phyloP scores from a whole-genome alignment of 495 filamentous ascomycete genomes.

The Penicillium desertorum region DNA sequence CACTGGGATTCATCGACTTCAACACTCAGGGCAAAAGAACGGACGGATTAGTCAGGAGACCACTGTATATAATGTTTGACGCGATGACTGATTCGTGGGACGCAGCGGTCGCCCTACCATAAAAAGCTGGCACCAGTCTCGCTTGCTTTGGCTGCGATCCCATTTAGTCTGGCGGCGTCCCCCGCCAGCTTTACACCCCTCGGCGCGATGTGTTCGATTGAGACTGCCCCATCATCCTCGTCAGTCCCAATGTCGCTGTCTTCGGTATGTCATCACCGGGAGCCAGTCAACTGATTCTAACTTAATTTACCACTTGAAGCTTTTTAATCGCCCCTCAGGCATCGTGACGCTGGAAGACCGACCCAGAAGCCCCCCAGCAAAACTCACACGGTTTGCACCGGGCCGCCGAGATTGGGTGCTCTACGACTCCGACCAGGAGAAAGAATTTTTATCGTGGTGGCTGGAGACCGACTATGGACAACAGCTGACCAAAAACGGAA shows the following conservation, averaged over 20 bases:
- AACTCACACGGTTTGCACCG: conserved; percentile 2
- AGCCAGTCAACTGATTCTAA: conserved; percentile 1
- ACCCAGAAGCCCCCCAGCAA: not conserved
- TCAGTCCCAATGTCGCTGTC: conserved; percentile 1
- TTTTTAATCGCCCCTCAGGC: too few relatives aligned
- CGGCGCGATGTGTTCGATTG: conserved; percentile 3
- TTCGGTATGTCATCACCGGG: conserved; percentile 1
- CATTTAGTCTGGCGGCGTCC: not conserved
- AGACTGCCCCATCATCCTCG: not conserved
- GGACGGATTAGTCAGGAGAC: not conserved
- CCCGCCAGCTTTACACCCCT: not conserved
- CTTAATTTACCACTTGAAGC: not conserved
- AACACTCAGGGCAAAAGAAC: not conserved
- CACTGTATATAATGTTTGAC: not conserved
- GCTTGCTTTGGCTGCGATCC: not conserved
- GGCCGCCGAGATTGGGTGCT: conserved; percentile 5
- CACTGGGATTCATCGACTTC: not conserved
- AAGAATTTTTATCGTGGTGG: not conserved
- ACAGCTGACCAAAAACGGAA: not conserved
- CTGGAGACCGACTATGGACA: not conserved
- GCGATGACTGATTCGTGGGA: conserved; percentile 2
- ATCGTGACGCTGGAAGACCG: too few relatives aligned
- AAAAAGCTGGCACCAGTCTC: not conserved
- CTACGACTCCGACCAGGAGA: not conserved
- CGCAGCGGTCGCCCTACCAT: not conserved